Evolutionary conservation across 345 rosid species (phyloP).

Genomic region (Bruguiera parviflora): DNA sequence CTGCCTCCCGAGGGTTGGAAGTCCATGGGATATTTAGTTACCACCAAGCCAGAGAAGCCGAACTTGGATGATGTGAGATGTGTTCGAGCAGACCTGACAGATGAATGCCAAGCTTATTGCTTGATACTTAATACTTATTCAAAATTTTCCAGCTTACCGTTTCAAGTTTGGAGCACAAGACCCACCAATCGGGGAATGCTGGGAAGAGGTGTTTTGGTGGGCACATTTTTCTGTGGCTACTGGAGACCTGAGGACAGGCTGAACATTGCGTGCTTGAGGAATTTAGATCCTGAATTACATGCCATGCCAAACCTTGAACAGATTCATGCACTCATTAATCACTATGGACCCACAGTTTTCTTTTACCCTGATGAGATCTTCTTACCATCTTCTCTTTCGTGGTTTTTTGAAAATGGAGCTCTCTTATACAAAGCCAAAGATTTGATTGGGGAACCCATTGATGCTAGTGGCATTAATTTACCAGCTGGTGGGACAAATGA

Average conservation of each 20-base stretch:
- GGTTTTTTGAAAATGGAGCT: conserved; percentile 67
- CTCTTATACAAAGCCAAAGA: conserved; percentile 44
- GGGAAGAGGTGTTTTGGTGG: conserved; percentile 67
- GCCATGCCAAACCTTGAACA: conserved; percentile 79
- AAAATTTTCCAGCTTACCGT: conserved; percentile 37
- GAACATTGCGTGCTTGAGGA: conserved; percentile 57
- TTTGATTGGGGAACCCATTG: conserved; percentile 36
- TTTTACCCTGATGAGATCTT: conserved; percentile 58
- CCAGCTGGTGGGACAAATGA: conserved; percentile 68
- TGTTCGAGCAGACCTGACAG: conserved; percentile 71
- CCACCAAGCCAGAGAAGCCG: conserved; percentile 51
- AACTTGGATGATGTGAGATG: conserved; percentile 66
- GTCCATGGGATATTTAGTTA: conserved; percentile 65
- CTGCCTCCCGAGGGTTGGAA: conserved; percentile 68
- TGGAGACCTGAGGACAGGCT: conserved; percentile 38
- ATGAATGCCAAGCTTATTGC: conserved; percentile 46
- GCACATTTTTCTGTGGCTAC: conserved; percentile 63
- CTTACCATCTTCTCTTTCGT: conserved; percentile 68
- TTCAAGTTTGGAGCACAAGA: conserved; percentile 64
- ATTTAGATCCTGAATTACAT: conserved; percentile 44
- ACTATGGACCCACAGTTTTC: conserved; percentile 71
- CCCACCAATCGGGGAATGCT: conserved; percentile 58
- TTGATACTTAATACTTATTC: conserved; percentile 35
- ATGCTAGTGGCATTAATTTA: conserved; percentile 58
- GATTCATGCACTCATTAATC: conserved; percentile 55